Base-by-base conservation (phyloP, 352 stramenopile genomes). In the Phytophthora podocarpi region DNA sequence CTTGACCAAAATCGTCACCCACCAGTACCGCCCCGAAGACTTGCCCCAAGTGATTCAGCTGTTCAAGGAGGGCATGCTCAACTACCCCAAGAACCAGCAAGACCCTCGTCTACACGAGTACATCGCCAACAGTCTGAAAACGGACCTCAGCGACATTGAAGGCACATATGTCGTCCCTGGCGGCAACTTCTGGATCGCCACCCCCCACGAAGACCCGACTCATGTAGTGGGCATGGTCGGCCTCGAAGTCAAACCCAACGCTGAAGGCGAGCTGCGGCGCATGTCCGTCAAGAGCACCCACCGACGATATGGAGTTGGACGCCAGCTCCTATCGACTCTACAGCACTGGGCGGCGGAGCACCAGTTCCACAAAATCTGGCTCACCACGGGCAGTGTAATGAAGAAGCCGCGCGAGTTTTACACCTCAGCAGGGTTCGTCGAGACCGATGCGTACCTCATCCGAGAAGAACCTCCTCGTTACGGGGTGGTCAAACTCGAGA, bases 101-200 rank as follows among this genome's bases (percentile, higher is more conserved):
- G 36, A 62, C 46, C 52, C 46, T 4, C 41, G 23, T 15, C 34
- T 70, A 10, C 27, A n/a, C n/a, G n/a, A 72, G 15, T 74, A 58
- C 55, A 59, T 72, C 23, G 54, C 45, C 10, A 27, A 53, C 18
- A 72, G 64, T 31, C 37, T 72, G 18, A 48, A 72, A 18, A 62
- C 43, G 16, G 65, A 78, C 34, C 32, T 78, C 35, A 50, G 27
- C n/a, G 53, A 76, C 20, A 52, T 85, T 21, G 24, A 74, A 13
- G 63, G 36, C 35, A 72, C 63, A 15, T 85, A 82, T 51, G 43
- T 76, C 16, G 30, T 41, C 0, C 37, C 49, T 8, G 67, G 70
- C 1, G 72, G 75, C 9, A 85, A 80, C 48, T 82, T 76, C 45
- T 85, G 70, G 72, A 51, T 85, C 21, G 70, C 61, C 6, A 71